Conservation (phyloP, 192 early-diverging fungal genomes). For the Entomortierella beljakovae region DNA sequence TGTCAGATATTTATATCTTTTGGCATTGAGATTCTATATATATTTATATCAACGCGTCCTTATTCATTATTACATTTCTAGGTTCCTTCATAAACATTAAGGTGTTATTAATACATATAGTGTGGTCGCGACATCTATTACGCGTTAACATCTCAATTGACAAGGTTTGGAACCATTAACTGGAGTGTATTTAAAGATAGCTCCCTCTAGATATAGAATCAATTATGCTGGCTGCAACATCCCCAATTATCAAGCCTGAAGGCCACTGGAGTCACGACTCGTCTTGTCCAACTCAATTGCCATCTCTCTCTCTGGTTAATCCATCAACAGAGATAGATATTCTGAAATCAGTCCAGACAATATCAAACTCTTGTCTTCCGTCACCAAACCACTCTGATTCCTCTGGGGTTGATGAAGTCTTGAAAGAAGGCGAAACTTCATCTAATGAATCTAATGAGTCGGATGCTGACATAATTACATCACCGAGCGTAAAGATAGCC, state of each 20-base stretch:
- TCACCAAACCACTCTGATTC: not conserved
- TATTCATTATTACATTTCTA: too few relatives aligned
- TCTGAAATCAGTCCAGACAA: not conserved
- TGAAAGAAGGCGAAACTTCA: not conserved
- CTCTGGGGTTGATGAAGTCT: not conserved
- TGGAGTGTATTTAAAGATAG: too few relatives aligned
- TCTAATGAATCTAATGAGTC: too few relatives aligned
- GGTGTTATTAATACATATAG: too few relatives aligned
- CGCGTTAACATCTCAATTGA: not conserved
- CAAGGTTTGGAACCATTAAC: not conserved
- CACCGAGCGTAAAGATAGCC: not conserved
- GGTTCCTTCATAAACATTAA: too few relatives aligned
- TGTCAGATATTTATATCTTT: too few relatives aligned
- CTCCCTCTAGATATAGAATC: not conserved
- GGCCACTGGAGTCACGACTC: not conserved
- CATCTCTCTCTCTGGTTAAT: not conserved
- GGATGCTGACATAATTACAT: too few relatives aligned
- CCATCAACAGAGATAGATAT: not conserved
- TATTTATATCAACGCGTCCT: too few relatives aligned
- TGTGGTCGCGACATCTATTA: too few relatives aligned
- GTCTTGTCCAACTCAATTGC: not conserved
- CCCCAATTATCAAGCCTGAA: not conserved
- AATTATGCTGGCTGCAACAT: not conserved
- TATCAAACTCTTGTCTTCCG: not conserved
- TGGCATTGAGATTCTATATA: too few relatives aligned